Evolutionary conservation across 176 grass and related monocot genomes (phyloP).

Genomic region (Phoenix roebelenii): DNA sequence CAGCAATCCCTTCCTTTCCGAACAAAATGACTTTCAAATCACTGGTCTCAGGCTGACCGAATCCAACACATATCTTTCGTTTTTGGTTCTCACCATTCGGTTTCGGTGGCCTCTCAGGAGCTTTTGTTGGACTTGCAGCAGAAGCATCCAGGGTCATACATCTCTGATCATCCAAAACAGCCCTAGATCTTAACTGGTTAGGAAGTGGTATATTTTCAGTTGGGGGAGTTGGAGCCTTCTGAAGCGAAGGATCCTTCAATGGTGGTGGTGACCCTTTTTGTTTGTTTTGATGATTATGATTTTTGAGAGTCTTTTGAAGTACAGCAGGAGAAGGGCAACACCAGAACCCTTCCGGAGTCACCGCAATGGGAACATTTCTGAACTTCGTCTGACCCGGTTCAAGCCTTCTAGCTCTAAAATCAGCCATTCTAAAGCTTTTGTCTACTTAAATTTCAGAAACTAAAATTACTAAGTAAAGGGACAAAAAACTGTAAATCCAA

Average conservation of each 20-base stretch:
- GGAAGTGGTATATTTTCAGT: not conserved
- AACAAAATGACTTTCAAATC: constrained; percentile 61
- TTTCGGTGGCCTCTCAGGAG: constrained; percentile 18
- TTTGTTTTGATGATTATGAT: constrained; percentile 43
- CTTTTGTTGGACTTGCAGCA: not conserved
- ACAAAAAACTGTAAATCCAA: too few relatives aligned
- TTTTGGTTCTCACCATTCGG: constrained; percentile 15
- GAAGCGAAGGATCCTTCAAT: constrained; percentile 19
- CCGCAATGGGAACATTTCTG: constrained; percentile 67
- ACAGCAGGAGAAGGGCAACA: constrained; percentile 85
- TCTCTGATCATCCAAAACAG: constrained; percentile 10
- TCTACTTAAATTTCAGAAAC: not conserved
- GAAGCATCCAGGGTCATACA: not conserved
- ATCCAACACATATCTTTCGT: constrained; percentile 65
- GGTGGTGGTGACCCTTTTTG: constrained; percentile 20
- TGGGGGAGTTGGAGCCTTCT: constrained; percentile 10
- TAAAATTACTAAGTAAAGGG: too few relatives aligned
- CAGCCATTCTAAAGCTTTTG: constrained; percentile 22
- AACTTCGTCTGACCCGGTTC: constrained; percentile 23
- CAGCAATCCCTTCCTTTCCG: constrained; percentile 59
- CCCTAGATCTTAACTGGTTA: not conserved
- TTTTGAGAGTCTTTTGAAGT: constrained; percentile 78
- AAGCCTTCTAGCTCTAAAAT: constrained; percentile 29
- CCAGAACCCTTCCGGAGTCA: constrained; percentile 89
- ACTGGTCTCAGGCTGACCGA: constrained; percentile 62